Percentiles rank a stretch among this genome's conserved stretches.
Evolutionary conservation across 2,329 filamentous ascomycete genomes (phyloP).

Genomic region (Monosporascus ibericus): DNA sequence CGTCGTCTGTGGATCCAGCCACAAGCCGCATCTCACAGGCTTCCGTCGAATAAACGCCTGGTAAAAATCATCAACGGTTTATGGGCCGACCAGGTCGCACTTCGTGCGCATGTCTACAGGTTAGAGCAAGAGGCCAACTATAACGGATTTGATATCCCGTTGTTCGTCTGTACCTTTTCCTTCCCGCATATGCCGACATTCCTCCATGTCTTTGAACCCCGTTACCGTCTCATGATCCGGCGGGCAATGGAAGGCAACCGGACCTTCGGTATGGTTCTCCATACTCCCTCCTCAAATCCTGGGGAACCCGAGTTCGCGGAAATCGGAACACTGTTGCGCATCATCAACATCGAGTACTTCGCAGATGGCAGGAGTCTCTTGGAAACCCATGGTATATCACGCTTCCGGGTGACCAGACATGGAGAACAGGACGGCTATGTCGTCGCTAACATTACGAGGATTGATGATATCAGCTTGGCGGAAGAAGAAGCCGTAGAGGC

Average conservation of each 20-base stretch:
- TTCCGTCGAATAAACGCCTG: slow-evolving; percentile 57
- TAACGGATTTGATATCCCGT: slow-evolving; percentile 55
- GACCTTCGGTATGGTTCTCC: slow-evolving; percentile 81
- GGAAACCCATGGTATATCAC: slow-evolving; percentile 68
- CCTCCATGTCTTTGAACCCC: slow-evolving; percentile 86
- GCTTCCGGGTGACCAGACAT: slow-evolving; percentile 66
- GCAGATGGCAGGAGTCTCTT: slow-evolving; percentile 77
- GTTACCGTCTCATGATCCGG: slow-evolving; percentile 84
- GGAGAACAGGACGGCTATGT: slow-evolving; percentile 68
- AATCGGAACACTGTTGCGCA: slow-evolving; percentile 72
- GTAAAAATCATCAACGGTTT: slow-evolving; percentile 58
- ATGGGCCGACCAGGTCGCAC: slow-evolving; percentile 60
- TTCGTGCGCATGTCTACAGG: slow-evolving; percentile 48
- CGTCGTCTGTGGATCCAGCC: slow-evolving; percentile 50
- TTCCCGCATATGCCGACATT: slow-evolving; percentile 83
- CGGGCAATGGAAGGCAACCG: slow-evolving; percentile 66
- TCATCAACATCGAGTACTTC: slow-evolving; percentile 67
- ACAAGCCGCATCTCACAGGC: slow-evolving; percentile 32
- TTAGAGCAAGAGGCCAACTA: slow-evolving; percentile 51
- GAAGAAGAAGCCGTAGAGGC: slow-evolving; percentile 76
- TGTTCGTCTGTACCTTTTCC: slow-evolving; percentile 78
- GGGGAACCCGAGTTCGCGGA: slow-evolving; percentile 50
- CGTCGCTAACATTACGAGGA: slow-evolving; percentile 66
- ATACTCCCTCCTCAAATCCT: slow-evolving; percentile 44
- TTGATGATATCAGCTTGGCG: slow-evolving; percentile 75